These are phyloP conservation scores for Epichloe aotearoae DNA, from an alignment of 2,329 filamentous ascomycete species.

Conservation along the genomic window DNA sequence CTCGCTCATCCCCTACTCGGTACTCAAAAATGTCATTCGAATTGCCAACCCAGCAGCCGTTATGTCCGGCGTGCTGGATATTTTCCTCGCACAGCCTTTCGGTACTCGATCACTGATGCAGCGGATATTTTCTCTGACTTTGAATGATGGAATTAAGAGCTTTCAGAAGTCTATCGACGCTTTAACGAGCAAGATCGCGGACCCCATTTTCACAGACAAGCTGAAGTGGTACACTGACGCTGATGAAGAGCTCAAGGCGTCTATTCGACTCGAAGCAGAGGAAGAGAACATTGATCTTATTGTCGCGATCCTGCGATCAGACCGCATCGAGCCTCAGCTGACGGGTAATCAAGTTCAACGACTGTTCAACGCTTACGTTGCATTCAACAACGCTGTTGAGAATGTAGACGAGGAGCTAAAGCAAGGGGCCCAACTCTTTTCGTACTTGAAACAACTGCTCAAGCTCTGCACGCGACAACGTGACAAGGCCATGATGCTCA, in stretches of 20 bases:
- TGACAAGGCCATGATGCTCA: slow-evolving; percentile 95
- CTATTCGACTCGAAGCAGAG: slow-evolving; percentile 60
- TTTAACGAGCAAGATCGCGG: slow-evolving; percentile 64
- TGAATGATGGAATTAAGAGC: slow-evolving; percentile 77
- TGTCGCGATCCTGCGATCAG: slow-evolving; percentile 71
- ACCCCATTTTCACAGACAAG: slow-evolving; percentile 66
- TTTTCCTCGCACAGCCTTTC: slow-evolving; percentile 93
- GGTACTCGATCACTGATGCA: slow-evolving; percentile 83
- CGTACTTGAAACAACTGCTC: slow-evolving; percentile 84
- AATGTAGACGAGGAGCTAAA: slow-evolving; percentile 81
- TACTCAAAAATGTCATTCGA: slow-evolving; percentile 93
- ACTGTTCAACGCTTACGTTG: slow-evolving; percentile 88
- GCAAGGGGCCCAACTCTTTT: slow-evolving; percentile 83
- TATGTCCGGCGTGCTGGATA: slow-evolving; percentile 88
- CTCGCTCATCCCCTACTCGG: slow-evolving; percentile 80
- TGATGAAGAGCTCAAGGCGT: slow-evolving; percentile 59
- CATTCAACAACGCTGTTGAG: slow-evolving; percentile 89
- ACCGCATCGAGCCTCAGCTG: slow-evolving; percentile 59
- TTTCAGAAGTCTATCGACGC: slow-evolving; percentile 81
- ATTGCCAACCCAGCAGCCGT: slow-evolving; percentile 93
- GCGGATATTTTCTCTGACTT: slow-evolving; percentile 81
- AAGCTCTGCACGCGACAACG: slow-evolving; percentile 84
- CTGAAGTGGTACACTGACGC: slow-evolving; percentile 67
- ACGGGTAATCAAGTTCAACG: slow-evolving; percentile 63
- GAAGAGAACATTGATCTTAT: slow-evolving; percentile 70